phyloP scores from a whole-genome alignment of 345 rosid genomes.

The Iberis pinnata region DNA sequence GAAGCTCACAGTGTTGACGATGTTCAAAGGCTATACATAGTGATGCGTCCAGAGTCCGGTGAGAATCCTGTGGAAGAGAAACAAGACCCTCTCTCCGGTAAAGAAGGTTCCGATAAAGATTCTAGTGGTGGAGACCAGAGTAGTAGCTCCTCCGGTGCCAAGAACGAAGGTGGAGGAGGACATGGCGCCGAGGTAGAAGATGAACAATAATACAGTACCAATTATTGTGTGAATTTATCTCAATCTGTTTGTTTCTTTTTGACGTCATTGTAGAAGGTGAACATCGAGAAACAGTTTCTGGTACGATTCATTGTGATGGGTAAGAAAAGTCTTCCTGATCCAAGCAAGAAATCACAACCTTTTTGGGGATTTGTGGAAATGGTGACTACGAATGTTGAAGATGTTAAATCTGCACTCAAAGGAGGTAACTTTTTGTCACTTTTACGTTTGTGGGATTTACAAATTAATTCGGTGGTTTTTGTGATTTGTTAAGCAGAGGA shows the following conservation, averaged over 20 bases:
- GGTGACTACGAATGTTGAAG: constrained; percentile 53
- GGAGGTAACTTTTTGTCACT: constrained; percentile 33
- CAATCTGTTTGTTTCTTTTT: neutral
- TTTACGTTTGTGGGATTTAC: neutral
- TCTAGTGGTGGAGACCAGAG: neutral
- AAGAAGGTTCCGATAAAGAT: constrained; percentile 35
- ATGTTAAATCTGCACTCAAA: constrained; percentile 48
- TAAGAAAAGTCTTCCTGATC: constrained; percentile 62
- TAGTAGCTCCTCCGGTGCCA: neutral
- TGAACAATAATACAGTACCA: neutral
- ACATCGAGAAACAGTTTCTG: constrained; percentile 49
- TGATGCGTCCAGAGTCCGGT: constrained; percentile 59
- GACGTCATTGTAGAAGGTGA: constrained; percentile 34
- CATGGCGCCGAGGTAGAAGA: constrained; percentile 46
- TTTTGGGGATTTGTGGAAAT: constrained; percentile 73
- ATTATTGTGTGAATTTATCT: neutral
- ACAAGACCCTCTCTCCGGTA: constrained; percentile 51
- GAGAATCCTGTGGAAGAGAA: constrained; percentile 49
- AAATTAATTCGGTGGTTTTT: neutral
- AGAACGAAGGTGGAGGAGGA: constrained; percentile 36
- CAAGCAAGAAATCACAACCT: constrained; percentile 45
- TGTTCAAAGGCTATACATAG: constrained; percentile 58
- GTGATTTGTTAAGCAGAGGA: constrained; percentile 39
- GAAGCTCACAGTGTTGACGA: constrained; percentile 53
- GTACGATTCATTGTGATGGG: constrained; percentile 65